Base-by-base conservation (phyloP, 257 asterid genomes). In the Mentha longifolia region DNA sequence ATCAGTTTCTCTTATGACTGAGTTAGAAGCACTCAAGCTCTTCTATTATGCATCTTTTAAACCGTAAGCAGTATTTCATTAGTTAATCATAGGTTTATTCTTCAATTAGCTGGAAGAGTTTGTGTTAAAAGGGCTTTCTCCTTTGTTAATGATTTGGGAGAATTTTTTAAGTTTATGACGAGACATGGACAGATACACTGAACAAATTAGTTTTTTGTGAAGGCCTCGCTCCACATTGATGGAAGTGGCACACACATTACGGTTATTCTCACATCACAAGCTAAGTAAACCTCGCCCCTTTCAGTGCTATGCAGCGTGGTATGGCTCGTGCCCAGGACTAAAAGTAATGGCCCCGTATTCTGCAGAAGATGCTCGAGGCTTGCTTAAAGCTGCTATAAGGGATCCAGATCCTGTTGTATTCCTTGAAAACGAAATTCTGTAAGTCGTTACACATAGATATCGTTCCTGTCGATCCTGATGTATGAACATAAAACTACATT, bases 291-390 rank as follows among this genome's bases (percentile, higher is more conserved):
- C 6, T 64, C 57, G 22, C 46, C 75, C 30, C 72, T 74, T 84
- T 78, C 85, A 92, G 98, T 92, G 98, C 75, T 92, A 84, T 79
- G 98, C 98, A 61, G 89, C 97, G 74, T 92, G 98, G 96, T 92
- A 39, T 62, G 88, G 89, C 45, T 52, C 96, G 45, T 79, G 87
- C 72, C 98, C 97, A 14, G 97, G 98, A 70, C 81, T 92, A 71
- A 92, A 92, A 79, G 97, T 92, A 31, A 66, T 92, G 70, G 82
- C 88, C 41, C 98, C 97, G n/a, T 92, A 88, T 75, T 88, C 96
- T 59, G 77, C 97, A 19, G 98, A 92, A 81, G 98, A 92, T 83
- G 96, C 97, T 45, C 96, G 97, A 66, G 98, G 98, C 33, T 85
- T 92, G 61, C 92, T 92, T 39, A 90, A 92, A 86, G 95, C 97